Evolutionary conservation across 23 red algal species (phyloP), one percentile per base, ranked within the genome.

Genomic region (Chondrus crispus): DNA sequence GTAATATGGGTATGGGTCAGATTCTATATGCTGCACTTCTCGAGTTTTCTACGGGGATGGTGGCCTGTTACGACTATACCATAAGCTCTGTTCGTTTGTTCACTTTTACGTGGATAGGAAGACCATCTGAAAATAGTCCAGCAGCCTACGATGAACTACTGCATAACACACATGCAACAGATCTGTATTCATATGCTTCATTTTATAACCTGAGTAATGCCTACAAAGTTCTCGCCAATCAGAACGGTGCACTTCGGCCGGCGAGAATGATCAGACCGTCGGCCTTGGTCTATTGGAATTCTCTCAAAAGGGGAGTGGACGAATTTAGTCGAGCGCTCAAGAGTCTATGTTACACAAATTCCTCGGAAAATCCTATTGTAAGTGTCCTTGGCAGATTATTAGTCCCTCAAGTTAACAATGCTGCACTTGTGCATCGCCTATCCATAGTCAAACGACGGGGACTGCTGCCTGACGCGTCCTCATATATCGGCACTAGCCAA

Each of bases 121-220:
- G 54, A 48, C 22, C 46, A 19, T 42, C 76, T 51, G 20, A 47
- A 11, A 26, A 30, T 4, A 81, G 49, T 30, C 76, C 76, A 24
- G 46, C 16, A 16, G 30, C 40, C 29, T 81, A 81, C 35, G 76
- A 81, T 40, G 45, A 81, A 30, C 41, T 81, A 11, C 2, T 81
- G 0, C 0, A 7, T 32, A 50, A 4, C 7, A 32, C 46, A 11
- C 51, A 57, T 5, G 46, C 76, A 19, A 55, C 76, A 37, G 76
- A 81, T 30, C 35, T 81, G 28, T 81, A 1, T 38, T 81, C 76
- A 55, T 81, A 33, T 37, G 76, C 46, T 30, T 52, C 76, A 30
- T 81, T 81, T 48, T 81, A 81, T 28, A 81, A 81, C 33, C 30
- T 55, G 30, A 38, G 76, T 28, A 55, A 30, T 16, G 76, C 76